Evolutionary conservation across 495 filamentous ascomycete genomes (phyloP).

Genomic region (Talaromyces borbonicus): DNA sequence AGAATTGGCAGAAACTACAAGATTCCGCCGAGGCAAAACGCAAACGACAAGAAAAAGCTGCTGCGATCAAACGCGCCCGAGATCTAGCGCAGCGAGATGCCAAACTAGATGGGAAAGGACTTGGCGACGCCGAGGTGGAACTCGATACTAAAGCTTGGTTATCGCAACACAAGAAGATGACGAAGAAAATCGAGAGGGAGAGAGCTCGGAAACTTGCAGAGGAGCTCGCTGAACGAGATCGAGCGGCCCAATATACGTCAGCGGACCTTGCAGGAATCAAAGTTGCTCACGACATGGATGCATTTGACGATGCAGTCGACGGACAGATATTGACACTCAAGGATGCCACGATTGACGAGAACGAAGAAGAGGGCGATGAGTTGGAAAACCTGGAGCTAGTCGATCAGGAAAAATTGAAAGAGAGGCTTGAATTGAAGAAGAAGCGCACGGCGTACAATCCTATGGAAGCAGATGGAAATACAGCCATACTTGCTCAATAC

Average conservation of each 20-base stretch:
- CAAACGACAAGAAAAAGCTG: constrained; percentile 65
- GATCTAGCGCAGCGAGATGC: constrained; percentile 67
- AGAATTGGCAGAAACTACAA: constrained; percentile 61
- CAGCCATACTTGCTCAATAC: constrained; percentile 70
- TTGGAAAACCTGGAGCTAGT: constrained; percentile 72
- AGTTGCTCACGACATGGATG: constrained; percentile 73
- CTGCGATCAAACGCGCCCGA: constrained; percentile 78
- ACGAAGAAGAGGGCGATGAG: constrained; percentile 87
- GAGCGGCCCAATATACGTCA: constrained; percentile 55
- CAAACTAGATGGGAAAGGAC: constrained; percentile 66
- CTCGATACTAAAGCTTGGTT: constrained; percentile 80
- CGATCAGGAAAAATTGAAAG: constrained; percentile 66
- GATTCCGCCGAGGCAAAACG: constrained; percentile 55
- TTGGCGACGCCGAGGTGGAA: constrained; percentile 58
- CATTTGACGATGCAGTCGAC: constrained; percentile 62
- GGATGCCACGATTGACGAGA: constrained; percentile 74
- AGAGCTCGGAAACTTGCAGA: constrained; percentile 59
- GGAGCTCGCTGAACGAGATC: constrained; percentile 60
- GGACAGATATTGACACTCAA: constrained; percentile 87
- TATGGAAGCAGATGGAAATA: constrained; percentile 54
- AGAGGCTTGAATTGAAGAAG: constrained; percentile 81
- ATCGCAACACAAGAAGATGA: constrained; percentile 74
- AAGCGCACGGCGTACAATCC: constrained; percentile 86
- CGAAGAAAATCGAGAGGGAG: constrained; percentile 79
- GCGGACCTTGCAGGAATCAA: constrained; percentile 81